Base-by-base conservation (phyloP, 2,329 filamentous ascomycete genomes). In the Colletotrichum sp. region DNA sequence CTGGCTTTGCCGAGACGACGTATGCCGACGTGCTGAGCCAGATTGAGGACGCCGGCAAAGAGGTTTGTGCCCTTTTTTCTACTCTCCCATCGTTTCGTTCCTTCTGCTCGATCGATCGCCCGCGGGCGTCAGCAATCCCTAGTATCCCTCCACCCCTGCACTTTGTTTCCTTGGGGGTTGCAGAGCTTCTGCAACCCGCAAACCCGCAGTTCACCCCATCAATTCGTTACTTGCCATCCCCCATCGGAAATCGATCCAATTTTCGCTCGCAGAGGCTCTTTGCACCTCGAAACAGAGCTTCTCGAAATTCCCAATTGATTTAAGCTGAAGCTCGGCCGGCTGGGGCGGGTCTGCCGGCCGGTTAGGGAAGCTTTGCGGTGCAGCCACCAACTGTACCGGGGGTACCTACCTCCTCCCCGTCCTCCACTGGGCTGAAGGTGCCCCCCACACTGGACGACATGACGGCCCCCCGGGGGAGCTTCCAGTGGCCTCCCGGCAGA, bases 1-100 rank as follows among this genome's bases (percentile, higher is more conserved):
- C 92, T 79, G 94, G 94, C 70, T 95, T 95, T 81, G 86, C 89
- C 59, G 84, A 93, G 66, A 92, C 91, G 79, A 97, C 95, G 3
- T 98, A 92, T 85, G 90, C 91, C 81, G 93, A 94, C 78, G 93
- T 98, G 78, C 90, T 98, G 80, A 92, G 96, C 80, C 89, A 90
- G 78, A 92, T 98, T 79, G 92, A 95, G 78, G 89, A 89, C 80
- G 93, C 95, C 82, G 91, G 90, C 82, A 91, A 92, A 83, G 91
- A 97, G 92, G 95, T 97, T 86, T 89, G 86, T 81, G 34, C 34
- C n/a, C 4, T 52, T 49, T 52, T 22, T n/a, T 2, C 1, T 78
- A 78, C 71, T 72, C 76, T 79, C 76, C 77, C 72, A 75, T 74
- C 75, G 49, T 77, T 76, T 79, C 44, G 13, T 80, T 69, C 74